A percentile compares a stretch with the other conserved stretches of the same genome.
These are phyloP conservation scores for Apodospora peruviana DNA, from an alignment of 495 filamentous ascomycete species.

Conservation along the genomic window DNA sequence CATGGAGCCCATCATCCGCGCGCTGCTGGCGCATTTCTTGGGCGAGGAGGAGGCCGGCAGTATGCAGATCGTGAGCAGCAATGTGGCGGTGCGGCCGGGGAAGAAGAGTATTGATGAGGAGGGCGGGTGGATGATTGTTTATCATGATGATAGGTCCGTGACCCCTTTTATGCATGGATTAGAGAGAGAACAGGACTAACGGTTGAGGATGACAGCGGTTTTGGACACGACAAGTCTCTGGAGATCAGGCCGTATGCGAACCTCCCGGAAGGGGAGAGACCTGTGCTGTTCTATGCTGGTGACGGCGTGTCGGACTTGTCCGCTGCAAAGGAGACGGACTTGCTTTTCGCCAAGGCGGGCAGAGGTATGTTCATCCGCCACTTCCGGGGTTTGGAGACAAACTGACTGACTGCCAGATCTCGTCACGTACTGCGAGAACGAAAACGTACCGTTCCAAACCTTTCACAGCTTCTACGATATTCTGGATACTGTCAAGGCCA, in stretches of 20 bases:
- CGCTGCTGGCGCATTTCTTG: slow-evolving; percentile 70
- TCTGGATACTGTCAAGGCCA: slow-evolving; percentile 64
- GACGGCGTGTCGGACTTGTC: slow-evolving; percentile 88
- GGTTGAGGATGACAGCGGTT: slow-evolving; percentile 47
- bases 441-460: slow-evolving; percentile 72
- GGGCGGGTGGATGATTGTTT: slow-evolving; percentile 81
- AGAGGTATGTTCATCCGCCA: slow-evolving; percentile 54
- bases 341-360: slow-evolving; percentile 87
- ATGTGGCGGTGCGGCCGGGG: slow-evolving; percentile 59
- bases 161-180: background rate
- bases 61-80: slow-evolving; percentile 81
- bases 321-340: slow-evolving; percentile 79
- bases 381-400: slow-evolving; percentile 3
- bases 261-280: slow-evolving; percentile 59
- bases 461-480: slow-evolving; percentile 78
- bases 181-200: background rate
- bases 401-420: slow-evolving; percentile 51
- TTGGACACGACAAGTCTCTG: slow-evolving; percentile 90
- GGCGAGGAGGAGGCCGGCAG: slow-evolving; percentile 65
- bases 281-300: slow-evolving; percentile 80
- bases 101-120: slow-evolving; percentile 62
- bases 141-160: slow-evolving; percentile 75
- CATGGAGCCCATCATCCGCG: slow-evolving; percentile 87
- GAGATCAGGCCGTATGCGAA: slow-evolving; percentile 79
- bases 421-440: slow-evolving; percentile 70